phyloP scores from a whole-genome alignment of 768 basidiomycete genomes.

The Suillus alpinus region DNA sequence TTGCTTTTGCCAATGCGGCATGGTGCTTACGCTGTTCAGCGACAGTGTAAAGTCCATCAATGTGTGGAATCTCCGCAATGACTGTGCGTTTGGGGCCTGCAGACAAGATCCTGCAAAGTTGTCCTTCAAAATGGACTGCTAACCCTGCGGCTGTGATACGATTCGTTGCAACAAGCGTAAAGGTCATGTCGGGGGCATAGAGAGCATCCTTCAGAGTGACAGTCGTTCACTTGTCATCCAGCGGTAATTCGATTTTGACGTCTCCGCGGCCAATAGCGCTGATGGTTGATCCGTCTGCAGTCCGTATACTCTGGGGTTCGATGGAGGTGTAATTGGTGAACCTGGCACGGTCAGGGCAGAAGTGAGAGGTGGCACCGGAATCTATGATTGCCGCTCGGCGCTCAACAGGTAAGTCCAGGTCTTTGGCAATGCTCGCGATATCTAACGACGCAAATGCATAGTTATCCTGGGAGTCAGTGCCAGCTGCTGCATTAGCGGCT shows the following conservation, averaged over 20 bases:
- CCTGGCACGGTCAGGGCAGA: too few species aligned
- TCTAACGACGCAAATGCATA: neutral
- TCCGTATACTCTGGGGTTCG: too few species aligned
- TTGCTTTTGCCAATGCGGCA: neutral
- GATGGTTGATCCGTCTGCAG: neutral
- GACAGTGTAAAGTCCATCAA: neutral
- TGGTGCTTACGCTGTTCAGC: neutral
- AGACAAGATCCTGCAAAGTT: neutral
- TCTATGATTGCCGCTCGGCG: neutral
- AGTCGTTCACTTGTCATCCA: neutral
- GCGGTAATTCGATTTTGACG: neutral
- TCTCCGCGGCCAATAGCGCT: neutral
- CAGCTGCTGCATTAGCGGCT: neutral
- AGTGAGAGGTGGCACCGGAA: slow-evolving; percentile 1
- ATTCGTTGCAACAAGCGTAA: neutral
- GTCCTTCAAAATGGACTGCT: neutral
- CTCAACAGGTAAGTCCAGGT: neutral
- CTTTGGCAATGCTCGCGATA: too few species aligned
- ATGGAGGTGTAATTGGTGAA: too few species aligned
- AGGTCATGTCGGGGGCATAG: neutral
- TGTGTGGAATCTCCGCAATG: neutral
- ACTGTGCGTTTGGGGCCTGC: neutral
- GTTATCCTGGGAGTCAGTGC: neutral
- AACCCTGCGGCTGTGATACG: neutral
- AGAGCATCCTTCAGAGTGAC: slow-evolving; percentile 1